Percentiles rank a stretch among this genome's conserved stretches.
Evolutionary conservation across 768 basidiomycete species (phyloP).

Genomic region (Lentinula aciculospora): DNA sequence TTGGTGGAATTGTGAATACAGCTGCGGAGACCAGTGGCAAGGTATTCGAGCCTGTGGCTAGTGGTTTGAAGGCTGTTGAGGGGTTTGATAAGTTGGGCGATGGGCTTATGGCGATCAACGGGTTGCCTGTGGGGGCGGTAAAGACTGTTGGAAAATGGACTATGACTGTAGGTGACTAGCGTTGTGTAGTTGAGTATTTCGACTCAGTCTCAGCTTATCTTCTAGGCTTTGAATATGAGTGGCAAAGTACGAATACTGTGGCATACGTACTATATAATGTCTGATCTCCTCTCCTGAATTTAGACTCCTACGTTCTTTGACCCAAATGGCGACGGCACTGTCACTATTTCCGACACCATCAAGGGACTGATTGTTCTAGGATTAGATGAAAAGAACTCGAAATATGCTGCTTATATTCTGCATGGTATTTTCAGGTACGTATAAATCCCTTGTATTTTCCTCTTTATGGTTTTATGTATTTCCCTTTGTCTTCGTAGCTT

Average conservation of each 20-base stretch:
- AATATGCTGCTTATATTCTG: conserved; percentile 17
- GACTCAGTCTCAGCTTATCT: not conserved
- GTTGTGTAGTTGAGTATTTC: too few relatives aligned
- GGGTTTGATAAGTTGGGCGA: conserved; percentile 14
- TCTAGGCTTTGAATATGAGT: conserved; percentile 14
- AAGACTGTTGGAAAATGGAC: conserved; percentile 15
- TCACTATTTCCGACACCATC: conserved; percentile 14
- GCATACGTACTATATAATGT: not conserved
- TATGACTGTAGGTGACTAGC: not conserved
- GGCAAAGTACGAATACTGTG: conserved; percentile 10
- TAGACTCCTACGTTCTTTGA: conserved; percentile 22
- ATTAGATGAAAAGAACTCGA: conserved; percentile 14
- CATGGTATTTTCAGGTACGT: conserved; percentile 16
- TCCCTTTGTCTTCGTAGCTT: conserved; percentile 7
- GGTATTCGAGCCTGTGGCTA: conserved; percentile 18
- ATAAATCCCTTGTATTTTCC: not conserved
- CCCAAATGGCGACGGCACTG: conserved; percentile 17
- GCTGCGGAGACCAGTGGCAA: conserved; percentile 17
- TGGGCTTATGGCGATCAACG: conserved; percentile 17
- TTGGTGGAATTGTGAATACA: conserved; percentile 14
- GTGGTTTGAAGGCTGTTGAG: conserved; percentile 17
- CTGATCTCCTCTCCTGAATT: not conserved
- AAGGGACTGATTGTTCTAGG: conserved; percentile 18
- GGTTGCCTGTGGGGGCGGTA: conserved; percentile 17
- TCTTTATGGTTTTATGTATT: not conserved